Base-by-base conservation (phyloP, 2,329 filamentous ascomycete species). In the Raffaelea ambrosiae region DNA sequence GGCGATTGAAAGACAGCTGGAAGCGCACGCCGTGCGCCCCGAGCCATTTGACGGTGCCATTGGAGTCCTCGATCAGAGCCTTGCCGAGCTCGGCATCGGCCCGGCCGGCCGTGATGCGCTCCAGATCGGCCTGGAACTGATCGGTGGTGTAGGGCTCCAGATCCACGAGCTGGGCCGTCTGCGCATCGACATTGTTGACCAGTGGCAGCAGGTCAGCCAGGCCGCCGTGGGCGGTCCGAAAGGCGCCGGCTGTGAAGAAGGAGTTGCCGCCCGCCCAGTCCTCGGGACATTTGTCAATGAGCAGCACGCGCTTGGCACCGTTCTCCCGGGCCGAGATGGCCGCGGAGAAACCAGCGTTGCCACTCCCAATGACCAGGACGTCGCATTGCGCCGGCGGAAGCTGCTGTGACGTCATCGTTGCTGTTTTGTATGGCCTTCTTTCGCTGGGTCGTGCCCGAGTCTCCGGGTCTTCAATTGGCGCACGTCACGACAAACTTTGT, bases 201-300 rank as follows among this genome's bases (percentile, higher is more conserved):
- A 84, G 57, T 0, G 79, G 77, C 0, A 83, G 62, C 0, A 86
- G 55, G 54, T 84, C 80, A 0, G 57, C 11, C 0, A 81, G 64
- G 0, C 81, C 81, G 7, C 57, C 48, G 55, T 83, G 77, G 1
- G 66, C 70, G 1, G 72, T 78, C 7, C 83, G 73, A 57, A 75
- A 82, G 2, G 79, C 80, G 1, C 79, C 81, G 0, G 81, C 81
- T 0, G 81, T 84, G 63, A 83, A 84, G 57, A 74, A 83, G 0
- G 71, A 71, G 57, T 84, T 84, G 1, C 81, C 81, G 13, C 81
- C 81, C 0, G 72, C 76, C 74, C 78, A 82, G 5, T 68, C 61
- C 46, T 70, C 57, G 0, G 79, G 78, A 39, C 72, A 74, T 59
- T 79, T 81, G 55, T 84, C 81, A 47, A 84, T 68, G 14, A 84